These are phyloP conservation scores for Cupressus sempervirens DNA, from an alignment of 75 land plant genomes.

Conservation along the genomic window DNA sequence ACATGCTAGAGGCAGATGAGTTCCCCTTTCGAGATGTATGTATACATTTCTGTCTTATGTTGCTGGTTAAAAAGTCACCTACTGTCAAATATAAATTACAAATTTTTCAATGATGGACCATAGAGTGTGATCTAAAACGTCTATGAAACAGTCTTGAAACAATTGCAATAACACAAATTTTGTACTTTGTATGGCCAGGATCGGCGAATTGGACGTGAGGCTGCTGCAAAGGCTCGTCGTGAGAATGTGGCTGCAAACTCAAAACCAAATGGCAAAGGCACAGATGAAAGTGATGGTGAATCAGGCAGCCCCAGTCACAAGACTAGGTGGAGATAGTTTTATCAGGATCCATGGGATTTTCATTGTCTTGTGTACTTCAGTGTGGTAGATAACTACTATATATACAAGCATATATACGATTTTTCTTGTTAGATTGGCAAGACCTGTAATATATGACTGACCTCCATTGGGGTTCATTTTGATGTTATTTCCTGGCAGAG, in stretches of 20 bases:
- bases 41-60: not conserved
- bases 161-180: not conserved
- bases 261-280: slow-evolving; percentile 8
- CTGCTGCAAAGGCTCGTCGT: slow-evolving; percentile 6
- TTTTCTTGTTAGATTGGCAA: not conserved
- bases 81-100: not conserved
- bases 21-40: slow-evolving; percentile 54
- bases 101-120: not conserved
- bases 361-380: too few species aligned
- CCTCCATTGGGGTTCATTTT: not conserved
- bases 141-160: too few species aligned
- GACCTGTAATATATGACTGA: slow-evolving; percentile 6
- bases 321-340: slow-evolving; percentile 9
- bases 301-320: slow-evolving; percentile 9
- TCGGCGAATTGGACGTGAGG: slow-evolving; percentile 6
- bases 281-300: slow-evolving; percentile 5
- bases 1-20: slow-evolving; percentile 77
- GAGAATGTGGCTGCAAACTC: not conserved
- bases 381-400: not conserved
- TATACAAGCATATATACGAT: not conserved
- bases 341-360: not conserved
- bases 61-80: not conserved
- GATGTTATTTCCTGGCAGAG: not conserved
- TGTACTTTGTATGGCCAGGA: not conserved
- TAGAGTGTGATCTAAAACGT: too few species aligned